phyloP scores from a whole-genome alignment of 1,284 basidiomycete genomes.

The Sanghuangporus weigelae region DNA sequence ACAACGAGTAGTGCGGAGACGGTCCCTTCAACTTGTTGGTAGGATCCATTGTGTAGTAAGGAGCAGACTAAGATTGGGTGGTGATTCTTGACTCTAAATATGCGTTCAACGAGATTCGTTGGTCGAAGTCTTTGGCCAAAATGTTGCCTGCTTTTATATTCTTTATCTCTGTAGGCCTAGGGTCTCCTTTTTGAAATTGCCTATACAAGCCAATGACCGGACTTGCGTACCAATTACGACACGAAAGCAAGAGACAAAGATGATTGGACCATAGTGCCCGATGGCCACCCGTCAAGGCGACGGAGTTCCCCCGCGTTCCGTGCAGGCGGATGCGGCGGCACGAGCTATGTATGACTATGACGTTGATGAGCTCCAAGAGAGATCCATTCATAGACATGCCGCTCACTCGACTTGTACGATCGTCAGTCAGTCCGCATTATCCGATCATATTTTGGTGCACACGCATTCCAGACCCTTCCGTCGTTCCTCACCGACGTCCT shows the following conservation, averaged over 20 bases:
- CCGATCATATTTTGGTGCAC: background rate
- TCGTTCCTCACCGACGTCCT: background rate
- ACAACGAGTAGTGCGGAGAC: slow-evolving; percentile 52
- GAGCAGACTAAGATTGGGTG: background rate
- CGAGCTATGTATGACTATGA: background rate
- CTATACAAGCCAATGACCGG: background rate
- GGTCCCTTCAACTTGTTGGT: slow-evolving; percentile 46
- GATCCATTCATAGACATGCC: background rate
- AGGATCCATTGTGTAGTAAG: slow-evolving; percentile 39
- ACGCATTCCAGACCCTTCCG: background rate
- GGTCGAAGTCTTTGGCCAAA: background rate
- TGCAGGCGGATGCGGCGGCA: background rate
- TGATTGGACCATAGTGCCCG: background rate
- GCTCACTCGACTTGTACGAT: background rate
- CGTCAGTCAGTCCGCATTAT: background rate
- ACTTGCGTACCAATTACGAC: background rate
- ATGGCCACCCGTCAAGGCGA: background rate
- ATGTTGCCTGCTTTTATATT: background rate
- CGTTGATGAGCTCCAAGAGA: background rate
- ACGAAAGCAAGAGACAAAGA: background rate
- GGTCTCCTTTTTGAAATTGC: background rate
- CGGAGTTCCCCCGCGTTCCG: background rate
- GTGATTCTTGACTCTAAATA: background rate
- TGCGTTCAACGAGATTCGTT: background rate
- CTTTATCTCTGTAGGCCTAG: background rate